Conservation (phyloP, 2,329 filamentous ascomycete species). For the Ceratocystis papillata region DNA sequence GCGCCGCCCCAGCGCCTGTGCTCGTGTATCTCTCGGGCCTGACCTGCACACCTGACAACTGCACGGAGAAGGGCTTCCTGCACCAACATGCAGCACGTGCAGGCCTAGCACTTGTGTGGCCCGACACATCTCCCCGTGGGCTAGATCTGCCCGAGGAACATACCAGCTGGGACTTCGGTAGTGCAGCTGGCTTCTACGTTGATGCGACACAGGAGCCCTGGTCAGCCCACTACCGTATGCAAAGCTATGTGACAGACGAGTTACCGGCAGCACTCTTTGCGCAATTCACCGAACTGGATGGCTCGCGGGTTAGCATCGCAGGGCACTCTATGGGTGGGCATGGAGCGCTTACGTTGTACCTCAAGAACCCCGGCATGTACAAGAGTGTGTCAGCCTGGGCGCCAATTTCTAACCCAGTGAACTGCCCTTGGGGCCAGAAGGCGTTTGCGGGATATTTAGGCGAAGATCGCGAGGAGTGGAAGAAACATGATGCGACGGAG, state of each 20-base stretch:
- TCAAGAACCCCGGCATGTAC: slow-evolving; percentile 85
- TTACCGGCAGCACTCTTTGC: slow-evolving; percentile 67
- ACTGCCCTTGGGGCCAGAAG: slow-evolving; percentile 91
- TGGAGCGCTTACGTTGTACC: slow-evolving; percentile 81
- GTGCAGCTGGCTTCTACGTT: slow-evolving; percentile 88
- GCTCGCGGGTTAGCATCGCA: slow-evolving; percentile 63
- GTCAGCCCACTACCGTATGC: slow-evolving; percentile 77
- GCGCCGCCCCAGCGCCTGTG: slow-evolving; percentile 54
- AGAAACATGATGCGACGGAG: slow-evolving; percentile 84
- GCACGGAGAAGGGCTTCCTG: slow-evolving; percentile 77
- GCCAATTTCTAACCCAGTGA: slow-evolving; percentile 74
- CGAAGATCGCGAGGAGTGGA: slow-evolving; percentile 64
- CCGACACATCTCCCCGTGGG: slow-evolving; percentile 86
- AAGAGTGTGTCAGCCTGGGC: slow-evolving; percentile 82
- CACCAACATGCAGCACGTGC: slow-evolving; percentile 68
- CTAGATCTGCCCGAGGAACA: slow-evolving; percentile 73
- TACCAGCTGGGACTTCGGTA: slow-evolving; percentile 83
- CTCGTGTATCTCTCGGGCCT: slow-evolving; percentile 89
- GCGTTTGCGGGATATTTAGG: slow-evolving; percentile 89
- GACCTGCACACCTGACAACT: slow-evolving; percentile 87
- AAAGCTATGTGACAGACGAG: slow-evolving; percentile 80
- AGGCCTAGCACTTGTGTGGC: slow-evolving; percentile 86
- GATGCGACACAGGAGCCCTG: slow-evolving; percentile 71
- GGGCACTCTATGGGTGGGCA: slow-evolving; percentile 98
- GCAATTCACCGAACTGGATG: slow-evolving; percentile 61